Conservation (phyloP, 2,329 filamentous ascomycete species). For the Penicillium concentricum region DNA sequence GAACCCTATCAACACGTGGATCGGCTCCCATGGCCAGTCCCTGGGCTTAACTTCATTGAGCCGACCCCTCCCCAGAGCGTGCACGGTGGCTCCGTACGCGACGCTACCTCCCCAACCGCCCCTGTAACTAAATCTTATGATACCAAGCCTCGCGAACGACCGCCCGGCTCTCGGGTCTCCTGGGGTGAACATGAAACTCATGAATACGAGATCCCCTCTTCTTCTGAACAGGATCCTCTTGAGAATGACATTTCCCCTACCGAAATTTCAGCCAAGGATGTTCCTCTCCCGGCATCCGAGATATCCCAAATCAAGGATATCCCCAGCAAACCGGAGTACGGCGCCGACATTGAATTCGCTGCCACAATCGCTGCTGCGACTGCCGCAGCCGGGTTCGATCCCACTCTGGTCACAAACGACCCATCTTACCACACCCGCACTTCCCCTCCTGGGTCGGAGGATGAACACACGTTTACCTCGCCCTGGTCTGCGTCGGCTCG, state of each 20-base stretch:
- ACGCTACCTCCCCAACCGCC: constrained; percentile 28
- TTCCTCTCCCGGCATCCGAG: constrained; percentile 9
- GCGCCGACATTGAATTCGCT: constrained; percentile 67
- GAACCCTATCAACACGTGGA: constrained; percentile 21
- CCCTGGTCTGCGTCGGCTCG: constrained; percentile 54
- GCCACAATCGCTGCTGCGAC: constrained; percentile 68
- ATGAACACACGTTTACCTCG: constrained; percentile 52
- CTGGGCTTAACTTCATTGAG: constrained; percentile 56
- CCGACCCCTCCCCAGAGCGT: constrained; percentile 57
- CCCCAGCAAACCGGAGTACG: constrained; percentile 47
- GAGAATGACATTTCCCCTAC: constrained; percentile 23
- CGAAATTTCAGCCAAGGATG: constrained; percentile 11
- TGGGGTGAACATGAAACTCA: constrained; percentile 67
- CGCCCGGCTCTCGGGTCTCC: constrained; percentile 57
- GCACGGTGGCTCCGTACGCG: constrained; percentile 39
- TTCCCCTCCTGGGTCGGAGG: constrained; percentile 62
- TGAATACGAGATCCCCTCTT: constrained; percentile 62
- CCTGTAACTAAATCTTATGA: constrained; percentile 47
- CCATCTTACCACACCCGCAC: constrained; percentile 62
- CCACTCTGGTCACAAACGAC: constrained; percentile 68
- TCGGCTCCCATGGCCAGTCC: constrained; percentile 48
- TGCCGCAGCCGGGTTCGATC: constrained; percentile 68
- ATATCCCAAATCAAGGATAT: constrained; percentile 3
- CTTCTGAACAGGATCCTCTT: constrained; percentile 35
- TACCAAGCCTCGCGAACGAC: constrained; percentile 44